These are phyloP conservation scores for Euphorbia lathyris DNA, from an alignment of 345 rosid species.

Conservation along the genomic window DNA sequence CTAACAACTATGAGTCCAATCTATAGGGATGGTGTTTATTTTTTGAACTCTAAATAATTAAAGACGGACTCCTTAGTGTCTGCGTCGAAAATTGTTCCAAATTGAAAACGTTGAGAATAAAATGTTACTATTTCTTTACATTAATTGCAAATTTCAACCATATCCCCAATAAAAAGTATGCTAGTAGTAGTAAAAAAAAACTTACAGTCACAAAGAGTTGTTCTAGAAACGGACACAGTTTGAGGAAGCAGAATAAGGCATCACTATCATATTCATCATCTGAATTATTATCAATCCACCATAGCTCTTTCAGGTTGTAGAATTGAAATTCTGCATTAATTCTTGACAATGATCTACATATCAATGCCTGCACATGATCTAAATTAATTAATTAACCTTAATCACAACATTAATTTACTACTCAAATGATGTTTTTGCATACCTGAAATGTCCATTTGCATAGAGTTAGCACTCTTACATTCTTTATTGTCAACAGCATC, in stretches of 20 bases:
- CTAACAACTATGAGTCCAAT: too few species aligned
- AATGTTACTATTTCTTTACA: too few species aligned
- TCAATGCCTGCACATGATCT: conserved; percentile 37
- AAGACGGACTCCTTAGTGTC: too few species aligned
- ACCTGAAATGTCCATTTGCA: conserved; percentile 67
- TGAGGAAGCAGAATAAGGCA: conserved; percentile 43
- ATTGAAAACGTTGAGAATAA: too few species aligned
- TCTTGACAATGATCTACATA: conserved; percentile 41
- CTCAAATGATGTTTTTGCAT: not conserved
- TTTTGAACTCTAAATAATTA: too few species aligned
- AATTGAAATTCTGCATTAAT: conserved; percentile 45
- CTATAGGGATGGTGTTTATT: too few species aligned
- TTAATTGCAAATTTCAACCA: too few species aligned
- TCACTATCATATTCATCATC: conserved; percentile 31
- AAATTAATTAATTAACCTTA: not conserved
- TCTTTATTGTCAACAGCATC: conserved; percentile 52
- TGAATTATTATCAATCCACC: conserved; percentile 69
- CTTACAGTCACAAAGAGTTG: conserved; percentile 52
- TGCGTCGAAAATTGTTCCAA: too few species aligned
- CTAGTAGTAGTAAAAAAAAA: not conserved
- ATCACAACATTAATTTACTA: not conserved
- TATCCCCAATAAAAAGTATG: too few species aligned
- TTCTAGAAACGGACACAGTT: conserved; percentile 52
- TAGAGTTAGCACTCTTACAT: conserved; percentile 45
- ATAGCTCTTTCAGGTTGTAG: conserved; percentile 48